phyloP scores from a whole-genome alignment of 176 grass and related monocot species.

The Rhipidocladum racemiflorum region DNA sequence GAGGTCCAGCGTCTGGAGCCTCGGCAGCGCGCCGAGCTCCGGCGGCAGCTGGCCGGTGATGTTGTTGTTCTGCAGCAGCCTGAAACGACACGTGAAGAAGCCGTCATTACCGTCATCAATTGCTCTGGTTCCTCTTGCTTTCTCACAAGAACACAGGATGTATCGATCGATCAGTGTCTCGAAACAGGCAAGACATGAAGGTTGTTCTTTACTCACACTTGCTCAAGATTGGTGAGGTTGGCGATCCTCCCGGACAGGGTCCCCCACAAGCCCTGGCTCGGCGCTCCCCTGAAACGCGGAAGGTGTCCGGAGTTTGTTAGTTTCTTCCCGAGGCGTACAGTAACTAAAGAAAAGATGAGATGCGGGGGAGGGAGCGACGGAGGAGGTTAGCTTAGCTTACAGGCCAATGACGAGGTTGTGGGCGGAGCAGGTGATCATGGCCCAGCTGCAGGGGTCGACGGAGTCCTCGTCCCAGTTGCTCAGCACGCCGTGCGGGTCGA shows the following conservation, averaged over 20 bases:
- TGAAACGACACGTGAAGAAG: slow-evolving; percentile 1
- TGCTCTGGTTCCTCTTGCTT: background rate
- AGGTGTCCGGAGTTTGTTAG: background rate
- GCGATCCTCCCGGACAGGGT: slow-evolving; percentile 65
- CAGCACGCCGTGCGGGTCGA: slow-evolving; percentile 82
- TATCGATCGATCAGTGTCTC: background rate
- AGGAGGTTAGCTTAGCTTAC: slow-evolving; percentile 36
- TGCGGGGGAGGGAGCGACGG: background rate
- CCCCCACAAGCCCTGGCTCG: slow-evolving; percentile 85
- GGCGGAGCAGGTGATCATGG: slow-evolving; percentile 95
- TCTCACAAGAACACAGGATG: background rate
- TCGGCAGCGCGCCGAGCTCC: slow-evolving; percentile 69
- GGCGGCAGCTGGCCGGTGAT: slow-evolving; percentile 72
- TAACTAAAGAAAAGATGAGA: background rate
- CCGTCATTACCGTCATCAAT: no score
- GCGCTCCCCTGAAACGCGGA: slow-evolving; percentile 61
- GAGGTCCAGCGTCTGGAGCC: slow-evolving; percentile 87
- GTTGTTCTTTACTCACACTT: slow-evolving; percentile 53
- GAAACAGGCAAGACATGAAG: background rate
- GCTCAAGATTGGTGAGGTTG: slow-evolving; percentile 90
- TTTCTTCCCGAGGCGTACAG: background rate
- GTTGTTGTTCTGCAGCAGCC: slow-evolving; percentile 96
- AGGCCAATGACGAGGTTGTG: slow-evolving; percentile 89
- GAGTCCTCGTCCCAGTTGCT: slow-evolving; percentile 92
- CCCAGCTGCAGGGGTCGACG: slow-evolving; percentile 98